Evolutionary conservation across 305 asterid genomes (phyloP), one percentile per base, ranked within the genome.

Genomic region (Rubia peregrina): DNA sequence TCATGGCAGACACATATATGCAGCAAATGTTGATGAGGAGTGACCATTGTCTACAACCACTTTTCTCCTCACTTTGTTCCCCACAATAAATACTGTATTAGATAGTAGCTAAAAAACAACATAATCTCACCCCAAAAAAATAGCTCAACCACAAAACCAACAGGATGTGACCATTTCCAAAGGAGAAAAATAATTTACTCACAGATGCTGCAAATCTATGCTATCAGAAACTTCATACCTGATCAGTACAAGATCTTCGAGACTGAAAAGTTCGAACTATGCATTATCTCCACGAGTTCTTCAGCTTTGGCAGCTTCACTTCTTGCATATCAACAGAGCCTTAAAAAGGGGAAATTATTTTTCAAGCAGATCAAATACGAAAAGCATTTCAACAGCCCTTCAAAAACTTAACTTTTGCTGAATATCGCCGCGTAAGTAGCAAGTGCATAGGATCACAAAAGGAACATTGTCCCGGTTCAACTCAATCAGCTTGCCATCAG

Each of bases 401-500:
- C 17, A 46, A 13, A 46, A 46, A 46, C 53, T 3, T 13, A 0
- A 13, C 2, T 13, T 33, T 46, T 46, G 17, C 17, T 46, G 53
- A 6, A 3, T 46, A 13, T 46, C 53, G 38, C 38, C 38, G 38
- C 3, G 8, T 53, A 53, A 53, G 24, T 53, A 19, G 24, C 24
- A 44, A 12, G 6, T 3, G 13, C 49, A 44, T 44, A 8, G 24
- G 22, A 53, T 53, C 60, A 17, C 24, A 53, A 19, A 53, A 17
- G 21, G 10, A 53, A 53, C 60, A 53, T 8, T 46, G 53, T 82
- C 88, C 74, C 82, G 88, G 81, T 94, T 91, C 80, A 91, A 81
- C 85, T 87, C 99, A 46, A 94, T 95, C 86, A 89, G 77, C 76
- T 94, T 88, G 55, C 99, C 97, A 82, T 91, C 96, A 65, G 97